Base-by-base conservation (phyloP, 2,329 filamentous ascomycete genomes). In the Esteya vermicola region DNA sequence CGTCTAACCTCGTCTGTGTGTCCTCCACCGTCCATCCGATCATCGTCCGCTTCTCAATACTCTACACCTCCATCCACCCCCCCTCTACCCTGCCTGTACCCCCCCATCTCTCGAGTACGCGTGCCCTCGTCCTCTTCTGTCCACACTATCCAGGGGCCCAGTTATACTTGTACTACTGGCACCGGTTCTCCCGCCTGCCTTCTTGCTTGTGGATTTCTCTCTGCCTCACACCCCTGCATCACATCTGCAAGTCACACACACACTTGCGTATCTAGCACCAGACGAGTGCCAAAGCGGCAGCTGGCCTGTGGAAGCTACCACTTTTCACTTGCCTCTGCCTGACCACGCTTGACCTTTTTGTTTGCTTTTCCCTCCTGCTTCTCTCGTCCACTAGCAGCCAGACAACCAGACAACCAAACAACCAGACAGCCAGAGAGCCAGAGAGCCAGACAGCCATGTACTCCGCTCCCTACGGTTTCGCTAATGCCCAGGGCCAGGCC, bases 401-500 rank as follows among this genome's bases (percentile, higher is more conserved):
- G n/a, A n/a, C n/a, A n/a, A n/a, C n/a, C n/a, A n/a, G n/a, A n/a
- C n/a, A n/a, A n/a, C n/a, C n/a, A n/a, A n/a, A n/a, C n/a, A n/a
- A n/a, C n/a, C n/a, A n/a, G n/a, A n/a, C n/a, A n/a, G n/a, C n/a
- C n/a, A n/a, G n/a, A n/a, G n/a, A n/a, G n/a, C n/a, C n/a, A n/a
- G n/a, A n/a, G n/a, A n/a, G n/a, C n/a, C n/a, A n/a, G n/a, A n/a
- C n/a, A 27, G 59, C 58, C 61, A 74, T 74, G 70, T 73, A 73
- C 58, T 61, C 62, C 53, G 58, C 63, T 54, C 66, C 65, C 52
- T 73, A 71, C 59, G 67, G 65, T 53, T 72, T 68, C 56, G 61
- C 64, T 56, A 67, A 66, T 58, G 63, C 65, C 54, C 64, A 64
- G 56, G 63, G 64, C 52, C 65, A 65, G 52, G 33, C 62, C 54